Conservation (phyloP, 441 rosid genomes). For the Brassica balearica region DNA sequence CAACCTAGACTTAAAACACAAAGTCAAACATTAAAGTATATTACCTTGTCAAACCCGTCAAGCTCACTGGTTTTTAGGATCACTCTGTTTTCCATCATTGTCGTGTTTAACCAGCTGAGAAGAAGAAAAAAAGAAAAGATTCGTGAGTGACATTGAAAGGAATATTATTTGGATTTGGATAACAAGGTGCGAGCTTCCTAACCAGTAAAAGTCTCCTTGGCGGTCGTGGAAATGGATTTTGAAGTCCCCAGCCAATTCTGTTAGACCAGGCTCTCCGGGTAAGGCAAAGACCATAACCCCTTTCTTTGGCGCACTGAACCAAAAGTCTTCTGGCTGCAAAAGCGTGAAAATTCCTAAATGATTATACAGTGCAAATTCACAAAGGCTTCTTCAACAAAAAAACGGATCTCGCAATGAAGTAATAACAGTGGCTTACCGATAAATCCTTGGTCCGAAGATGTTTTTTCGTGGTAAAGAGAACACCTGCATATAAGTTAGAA, state of each 20-base stretch:
- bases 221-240: conserved; percentile 97
- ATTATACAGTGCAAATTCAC: background rate
- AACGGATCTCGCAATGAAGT: background rate
- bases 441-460: conserved; percentile 92
- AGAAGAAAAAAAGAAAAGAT: conserved; percentile 8
- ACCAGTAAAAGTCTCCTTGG: conserved; percentile 99
- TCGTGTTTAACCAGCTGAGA: conserved; percentile 93
- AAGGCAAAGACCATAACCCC: conserved; percentile 97
- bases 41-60: conserved; percentile 95
- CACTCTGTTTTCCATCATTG: conserved; percentile 90
- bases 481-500: conserved; percentile 54
- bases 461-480: conserved; percentile 88
- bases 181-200: conserved; percentile 36
- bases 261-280: conserved; percentile 97
- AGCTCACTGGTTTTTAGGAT: conserved; percentile 72
- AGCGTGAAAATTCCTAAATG: conserved; percentile 16
- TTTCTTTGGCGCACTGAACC: conserved; percentile 98
- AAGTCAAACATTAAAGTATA: conserved; percentile 11
- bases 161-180: conserved; percentile 9
- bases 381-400: conserved; percentile 21
- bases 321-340: conserved; percentile 89
- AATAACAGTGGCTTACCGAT: conserved; percentile 57
- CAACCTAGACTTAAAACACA: conserved; percentile 6
- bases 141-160: conserved; percentile 19
- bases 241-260: conserved; percentile 91